Evolutionary conservation across 2,329 filamentous ascomycete species (phyloP), one percentile per base, ranked within the genome.

Genomic region (Fusarium metavorans): DNA sequence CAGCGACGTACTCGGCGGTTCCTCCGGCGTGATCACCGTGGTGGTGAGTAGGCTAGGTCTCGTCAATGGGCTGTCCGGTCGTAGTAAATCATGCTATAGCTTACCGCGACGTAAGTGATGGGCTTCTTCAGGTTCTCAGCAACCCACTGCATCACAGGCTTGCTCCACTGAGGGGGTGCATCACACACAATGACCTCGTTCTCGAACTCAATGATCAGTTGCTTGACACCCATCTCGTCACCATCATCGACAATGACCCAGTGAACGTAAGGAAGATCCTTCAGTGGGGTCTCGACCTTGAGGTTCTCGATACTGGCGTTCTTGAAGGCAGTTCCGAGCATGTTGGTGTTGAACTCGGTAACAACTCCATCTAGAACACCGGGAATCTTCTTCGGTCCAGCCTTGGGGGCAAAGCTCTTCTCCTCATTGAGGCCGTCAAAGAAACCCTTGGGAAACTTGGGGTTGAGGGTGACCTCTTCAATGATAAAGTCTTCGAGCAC

Each of bases 281-380:
- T 7, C 3, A 71, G 20, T 2, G 65, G 68, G 2, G 48, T 43
- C 39, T 64, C 25, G 1, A 18, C 56, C 23, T 61, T 61, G 14
- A 68, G 48, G 56, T 61, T 57, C 4, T 71, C 45, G 11, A 52
- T 39, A 1, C 43, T 71, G 1, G 23, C 25, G 4, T 68, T 65
- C 35, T 60, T 68, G 13, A 61, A 27, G 13, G 65, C 68, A 2
- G 37, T 60, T 27, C 65, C 61, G 5, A 71, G 48, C 59, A 64
- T 68, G 20, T 68, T 68, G 16, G 68, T 48, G 18, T 56, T 71
- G 27, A 71, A 71, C 54, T 68, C 68, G 4, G 59, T 67, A 11
- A 71, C n/a, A 5, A 56, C 30, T 10, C 59, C 68, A 37, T 68
- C 59, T 0, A 66, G 41, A 3, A 68, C 50, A 16, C 56, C 60